A percentile compares a stretch with the other conserved stretches of the same genome.
Conservation (phyloP, 2,329 filamentous ascomycete species). For the Stagonosporopsis rhizophila region DNA sequence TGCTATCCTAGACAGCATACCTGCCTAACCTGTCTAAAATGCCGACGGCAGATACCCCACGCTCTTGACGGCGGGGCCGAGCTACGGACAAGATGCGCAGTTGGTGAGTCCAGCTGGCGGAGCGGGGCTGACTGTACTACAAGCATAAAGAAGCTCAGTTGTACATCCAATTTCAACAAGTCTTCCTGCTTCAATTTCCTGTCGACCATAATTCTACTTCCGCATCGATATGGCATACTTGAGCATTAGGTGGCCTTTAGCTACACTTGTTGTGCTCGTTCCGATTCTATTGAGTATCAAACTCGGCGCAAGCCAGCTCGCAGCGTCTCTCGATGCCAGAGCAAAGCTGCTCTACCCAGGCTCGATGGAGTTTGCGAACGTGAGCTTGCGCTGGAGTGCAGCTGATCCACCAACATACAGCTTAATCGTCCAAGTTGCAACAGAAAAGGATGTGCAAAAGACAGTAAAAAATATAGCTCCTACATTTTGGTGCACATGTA, state of each 20-base stretch:
- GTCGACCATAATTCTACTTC: too few relatives aligned
- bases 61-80: background rate
- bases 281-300: background rate
- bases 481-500: background rate
- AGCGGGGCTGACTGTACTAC: background rate
- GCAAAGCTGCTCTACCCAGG: background rate
- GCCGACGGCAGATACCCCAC: background rate
- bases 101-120: too few relatives aligned
- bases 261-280: background rate
- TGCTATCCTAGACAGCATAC: background rate
- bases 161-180: background rate
- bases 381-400: conserved; percentile 11
- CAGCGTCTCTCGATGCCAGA: background rate
- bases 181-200: background rate
- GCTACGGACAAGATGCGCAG: background rate
- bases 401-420: conserved; percentile 24
- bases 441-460: conserved; percentile 30
- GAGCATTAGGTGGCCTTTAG: background rate
- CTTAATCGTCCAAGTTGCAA: conserved; percentile 28
- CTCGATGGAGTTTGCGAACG: background rate
- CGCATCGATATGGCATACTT: background rate
- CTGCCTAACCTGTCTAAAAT: too few relatives aligned
- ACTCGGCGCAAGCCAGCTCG: background rate
- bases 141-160: background rate
- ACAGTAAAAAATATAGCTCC: conserved; percentile 18